Evolutionary conservation across 495 filamentous ascomycete genomes (phyloP).

Genomic region (Xylaria acuta): DNA sequence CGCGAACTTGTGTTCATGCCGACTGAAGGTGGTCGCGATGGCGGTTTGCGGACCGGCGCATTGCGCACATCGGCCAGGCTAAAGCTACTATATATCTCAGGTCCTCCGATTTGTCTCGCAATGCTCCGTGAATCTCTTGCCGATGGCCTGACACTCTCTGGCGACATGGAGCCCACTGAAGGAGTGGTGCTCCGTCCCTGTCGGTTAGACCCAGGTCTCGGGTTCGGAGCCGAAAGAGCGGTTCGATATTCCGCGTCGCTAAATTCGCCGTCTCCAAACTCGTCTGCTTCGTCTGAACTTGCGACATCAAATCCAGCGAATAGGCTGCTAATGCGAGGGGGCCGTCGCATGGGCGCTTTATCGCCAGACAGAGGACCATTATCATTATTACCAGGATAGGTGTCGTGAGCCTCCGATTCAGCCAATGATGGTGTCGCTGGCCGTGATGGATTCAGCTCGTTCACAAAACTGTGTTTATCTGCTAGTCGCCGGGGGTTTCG

Average conservation of each 20-base stretch:
- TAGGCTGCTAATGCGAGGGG: constrained; percentile 78
- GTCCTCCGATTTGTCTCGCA: constrained; percentile 34
- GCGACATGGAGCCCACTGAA: constrained; percentile 34
- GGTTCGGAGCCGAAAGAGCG: constrained; percentile 66
- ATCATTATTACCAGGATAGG: constrained; percentile 83
- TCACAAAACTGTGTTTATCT: constrained; percentile 49
- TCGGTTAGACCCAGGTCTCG: constrained; percentile 41
- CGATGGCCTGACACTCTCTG: constrained; percentile 41
- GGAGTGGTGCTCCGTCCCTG: constrained; percentile 45
- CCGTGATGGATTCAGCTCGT: constrained; percentile 55
- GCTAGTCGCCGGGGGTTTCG: constrained; percentile 59
- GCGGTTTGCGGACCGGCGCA: constrained; percentile 35
- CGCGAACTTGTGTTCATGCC: constrained; percentile 42
- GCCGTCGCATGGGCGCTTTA: constrained; percentile 67
- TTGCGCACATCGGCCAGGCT: constrained; percentile 45
- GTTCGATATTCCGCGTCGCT: constrained; percentile 70
- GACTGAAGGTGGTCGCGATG: constrained; percentile 39
- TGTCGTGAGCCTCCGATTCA: constrained; percentile 60
- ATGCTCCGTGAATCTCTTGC: constrained; percentile 34
- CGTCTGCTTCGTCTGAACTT: constrained; percentile 64
- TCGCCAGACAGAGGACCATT: constrained; percentile 73
- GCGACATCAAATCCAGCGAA: constrained; percentile 78
- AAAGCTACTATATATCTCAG: constrained; percentile 38
- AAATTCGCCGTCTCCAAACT: constrained; percentile 64
- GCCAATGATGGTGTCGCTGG: constrained; percentile 39